Conservation (phyloP, 2,329 filamentous ascomycete species). For the Fusarium xylarioides region DNA sequence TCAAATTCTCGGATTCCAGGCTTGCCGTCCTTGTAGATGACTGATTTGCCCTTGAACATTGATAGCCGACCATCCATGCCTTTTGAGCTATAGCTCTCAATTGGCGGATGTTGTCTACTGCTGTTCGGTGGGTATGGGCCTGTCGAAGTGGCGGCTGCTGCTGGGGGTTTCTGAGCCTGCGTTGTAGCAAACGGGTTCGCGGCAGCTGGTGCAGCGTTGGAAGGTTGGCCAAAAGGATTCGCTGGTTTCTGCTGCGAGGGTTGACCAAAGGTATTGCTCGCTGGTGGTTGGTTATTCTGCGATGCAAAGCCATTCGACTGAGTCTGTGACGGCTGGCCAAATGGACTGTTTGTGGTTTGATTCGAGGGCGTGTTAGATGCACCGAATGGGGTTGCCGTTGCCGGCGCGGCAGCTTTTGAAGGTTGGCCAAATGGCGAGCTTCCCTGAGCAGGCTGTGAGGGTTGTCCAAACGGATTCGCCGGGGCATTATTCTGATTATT, state of each 20-base stretch:
- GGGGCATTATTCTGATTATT: slow-evolving; percentile 28
- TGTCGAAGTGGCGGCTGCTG: slow-evolving; percentile 7
- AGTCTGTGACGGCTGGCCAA: slow-evolving; percentile 40
- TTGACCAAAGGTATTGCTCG: slow-evolving; percentile 40
- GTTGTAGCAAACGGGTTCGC: slow-evolving; percentile 40
- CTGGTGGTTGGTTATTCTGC: slow-evolving; percentile 36
- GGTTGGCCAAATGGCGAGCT: slow-evolving; percentile 37
- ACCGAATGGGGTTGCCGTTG: slow-evolving; percentile 44
- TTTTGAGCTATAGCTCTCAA: slow-evolving; percentile 55
- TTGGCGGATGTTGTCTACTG: slow-evolving; percentile 55
- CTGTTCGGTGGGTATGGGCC: slow-evolving; percentile 57
- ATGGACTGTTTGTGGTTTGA: slow-evolving; percentile 40
- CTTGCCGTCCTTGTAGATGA: slow-evolving; percentile 62
- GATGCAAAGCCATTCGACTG: slow-evolving; percentile 36
- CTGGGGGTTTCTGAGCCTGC: slow-evolving; percentile 3
- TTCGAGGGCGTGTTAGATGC: slow-evolving; percentile 24
- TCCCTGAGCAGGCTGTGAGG: slow-evolving; percentile 23
- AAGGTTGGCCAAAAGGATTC: slow-evolving; percentile 42
- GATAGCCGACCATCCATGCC: slow-evolving; percentile 57
- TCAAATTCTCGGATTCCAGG: slow-evolving; percentile 63
- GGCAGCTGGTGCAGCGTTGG: slow-evolving; percentile 26
- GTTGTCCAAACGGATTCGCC: slow-evolving; percentile 43
- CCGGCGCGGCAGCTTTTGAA: slow-evolving; percentile 8
- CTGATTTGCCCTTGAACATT: slow-evolving; percentile 70
- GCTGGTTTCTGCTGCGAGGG: slow-evolving; percentile 22